Evolutionary conservation across 129 eudicot genomes (phyloP).

Genomic region (Cynara cardunculus): DNA sequence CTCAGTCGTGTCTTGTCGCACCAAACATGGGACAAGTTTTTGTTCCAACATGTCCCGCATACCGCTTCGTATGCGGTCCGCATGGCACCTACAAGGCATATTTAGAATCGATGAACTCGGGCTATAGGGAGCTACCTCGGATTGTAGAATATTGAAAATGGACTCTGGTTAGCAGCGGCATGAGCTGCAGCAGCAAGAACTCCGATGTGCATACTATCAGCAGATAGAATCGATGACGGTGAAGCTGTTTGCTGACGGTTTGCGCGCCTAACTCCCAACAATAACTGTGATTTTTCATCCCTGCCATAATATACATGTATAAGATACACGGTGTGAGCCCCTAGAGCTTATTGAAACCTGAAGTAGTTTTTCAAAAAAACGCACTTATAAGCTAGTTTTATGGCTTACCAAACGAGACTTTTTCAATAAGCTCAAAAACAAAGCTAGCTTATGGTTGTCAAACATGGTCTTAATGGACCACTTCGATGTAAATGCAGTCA

Average conservation of each 20-base stretch:
- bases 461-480: neutral
- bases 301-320: slow-evolving; percentile 21
- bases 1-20: too few relatives aligned
- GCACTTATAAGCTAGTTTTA: too few relatives aligned
- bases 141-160: slow-evolving; percentile 70
- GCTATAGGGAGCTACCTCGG: slow-evolving; percentile 49
- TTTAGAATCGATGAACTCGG: neutral
- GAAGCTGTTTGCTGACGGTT: slow-evolving; percentile 75
- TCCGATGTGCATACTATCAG: slow-evolving; percentile 93
- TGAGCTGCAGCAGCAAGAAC: slow-evolving; percentile 98
- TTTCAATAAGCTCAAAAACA: neutral
- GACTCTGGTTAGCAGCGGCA: slow-evolving; percentile 70
- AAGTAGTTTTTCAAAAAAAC: too few relatives aligned
- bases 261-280: slow-evolving; percentile 80
- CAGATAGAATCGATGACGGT: slow-evolving; percentile 81
- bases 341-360: neutral
- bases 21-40: too few relatives aligned
- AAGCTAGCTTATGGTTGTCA: neutral
- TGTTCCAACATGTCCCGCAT: too few relatives aligned
- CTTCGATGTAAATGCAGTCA: too few relatives aligned
- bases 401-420: neutral
- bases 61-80: too few relatives aligned
- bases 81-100: neutral
- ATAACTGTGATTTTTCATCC: slow-evolving; percentile 69
- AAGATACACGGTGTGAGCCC: too few relatives aligned